Evolutionary conservation across 225 moss, liverwort and hornwort species (phyloP), one percentile per base, ranked within the genome.

Genomic region (Marchantia paleacea): DNA sequence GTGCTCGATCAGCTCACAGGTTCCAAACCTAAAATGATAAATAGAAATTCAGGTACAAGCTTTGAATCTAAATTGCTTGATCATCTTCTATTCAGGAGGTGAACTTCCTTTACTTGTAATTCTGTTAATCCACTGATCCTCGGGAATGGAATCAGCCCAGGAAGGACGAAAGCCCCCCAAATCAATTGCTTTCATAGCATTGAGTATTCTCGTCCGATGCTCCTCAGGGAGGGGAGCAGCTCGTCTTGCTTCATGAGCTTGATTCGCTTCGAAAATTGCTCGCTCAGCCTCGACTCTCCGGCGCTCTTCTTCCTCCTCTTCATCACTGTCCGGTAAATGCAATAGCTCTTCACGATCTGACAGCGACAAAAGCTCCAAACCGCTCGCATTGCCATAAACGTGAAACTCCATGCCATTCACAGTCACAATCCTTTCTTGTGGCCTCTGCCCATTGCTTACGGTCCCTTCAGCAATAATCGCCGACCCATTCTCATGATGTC

Each of bases 101-200:
- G 84, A 73, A 26, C 74, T 82, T 52, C 60, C 58, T n/a, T 10
- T 78, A 31, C 72, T 78, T 14, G 66, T 81, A 20, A 88, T 80
- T 53, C 53, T 88, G 72, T 71, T 87, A 65, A 99, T 90, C 97
- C 97, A 95, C 72, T 95, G 86, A 77, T 94, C 91, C 85, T 99
- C 97, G 16, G 95, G 92, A 64, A 99, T 62, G 6, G 90, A 90
- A 76, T 91, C 91, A n/a, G 92, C 97, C 97, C 97, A 99, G 25
- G 92, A 87, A 55, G 97, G 97, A 52, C 91, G 91, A 58, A 93
- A 94, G 24, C 90, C 90, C 15, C 82, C 85, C 53, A 99, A 82
- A 30, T 91, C 92, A 73, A 99, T 91, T 4, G 89, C 92, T 52
- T 88, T 95, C 97, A 99, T 99, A 11, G 95, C 97, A 53, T 95